A percentile compares a stretch with the other conserved stretches of the same genome.
Evolutionary conservation across 768 basidiomycete genomes (phyloP).

Genomic region (Mycena epipterygia): DNA sequence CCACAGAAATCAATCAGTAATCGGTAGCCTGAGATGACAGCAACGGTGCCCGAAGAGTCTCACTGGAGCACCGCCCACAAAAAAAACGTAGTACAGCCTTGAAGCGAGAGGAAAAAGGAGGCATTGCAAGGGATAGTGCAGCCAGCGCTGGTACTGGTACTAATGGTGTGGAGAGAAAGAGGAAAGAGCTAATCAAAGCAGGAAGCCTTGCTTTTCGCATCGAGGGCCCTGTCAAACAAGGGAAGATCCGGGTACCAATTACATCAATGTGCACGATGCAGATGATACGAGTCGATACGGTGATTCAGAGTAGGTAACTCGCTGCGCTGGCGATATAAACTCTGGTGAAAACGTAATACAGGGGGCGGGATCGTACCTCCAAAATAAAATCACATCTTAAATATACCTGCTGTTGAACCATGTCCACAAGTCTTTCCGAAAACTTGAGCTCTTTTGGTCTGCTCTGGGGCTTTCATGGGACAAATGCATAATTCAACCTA

Average conservation of each 20-base stretch:
- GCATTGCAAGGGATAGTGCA: constrained; percentile 1
- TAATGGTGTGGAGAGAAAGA: constrained; percentile 10
- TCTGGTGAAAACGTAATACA: constrained; percentile 26
- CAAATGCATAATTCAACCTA: too few species aligned
- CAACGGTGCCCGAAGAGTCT: not conserved
- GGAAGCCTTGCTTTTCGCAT: constrained; percentile 30
- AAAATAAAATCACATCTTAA: not conserved
- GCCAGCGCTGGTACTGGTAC: not conserved
- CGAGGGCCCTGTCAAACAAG: constrained; percentile 31
- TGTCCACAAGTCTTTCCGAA: too few species aligned
- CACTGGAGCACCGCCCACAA: constrained; percentile 17
- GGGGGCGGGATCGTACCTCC: not conserved
- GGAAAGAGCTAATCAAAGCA: constrained; percentile 19
- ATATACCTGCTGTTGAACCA: too few species aligned
- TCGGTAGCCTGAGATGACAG: too few species aligned
- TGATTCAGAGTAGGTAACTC: constrained; percentile 15
- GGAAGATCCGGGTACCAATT: constrained; percentile 8
- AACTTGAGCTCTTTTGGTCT: too few species aligned
- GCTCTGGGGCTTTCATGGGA: too few species aligned
- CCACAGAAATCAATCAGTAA: not conserved
- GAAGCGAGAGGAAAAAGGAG: constrained; percentile 15
- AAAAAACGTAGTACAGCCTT: constrained; percentile 27
- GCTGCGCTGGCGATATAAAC: constrained; percentile 22
- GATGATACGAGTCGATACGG: constrained; percentile 11
- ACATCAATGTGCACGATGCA: constrained; percentile 15